These are phyloP conservation scores for Clitocybe nebularis DNA, from an alignment of 1,284 basidiomycete genomes.

Conservation along the genomic window DNA sequence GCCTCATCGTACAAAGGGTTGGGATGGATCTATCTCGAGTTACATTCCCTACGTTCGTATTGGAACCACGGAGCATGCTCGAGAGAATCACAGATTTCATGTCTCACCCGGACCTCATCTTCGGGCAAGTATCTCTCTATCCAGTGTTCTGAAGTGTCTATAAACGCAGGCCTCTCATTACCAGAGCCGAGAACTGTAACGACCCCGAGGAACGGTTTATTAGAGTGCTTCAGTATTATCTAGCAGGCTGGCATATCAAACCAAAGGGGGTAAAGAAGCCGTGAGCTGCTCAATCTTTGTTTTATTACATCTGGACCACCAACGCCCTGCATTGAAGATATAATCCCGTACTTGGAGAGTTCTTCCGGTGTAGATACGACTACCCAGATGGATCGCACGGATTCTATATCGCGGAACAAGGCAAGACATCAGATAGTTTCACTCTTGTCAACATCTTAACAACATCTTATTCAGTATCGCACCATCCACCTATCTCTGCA, in stretches of 20 bases:
- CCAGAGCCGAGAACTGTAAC: conserved; percentile 69
- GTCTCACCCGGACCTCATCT: conserved; percentile 97
- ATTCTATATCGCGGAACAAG: conserved; percentile 98
- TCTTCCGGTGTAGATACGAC: conserved; percentile 94
- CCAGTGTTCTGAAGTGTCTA: neutral
- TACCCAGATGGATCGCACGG: conserved; percentile 90
- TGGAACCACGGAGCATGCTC: conserved; percentile 91
- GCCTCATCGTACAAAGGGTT: conserved; percentile 47
- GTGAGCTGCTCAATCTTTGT: conserved; percentile 30
- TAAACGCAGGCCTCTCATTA: conserved; percentile 6
- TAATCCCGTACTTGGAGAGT: conserved; percentile 96
- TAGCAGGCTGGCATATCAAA: conserved; percentile 99
- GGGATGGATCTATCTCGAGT: conserved; percentile 97
- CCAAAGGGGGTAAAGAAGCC: conserved; percentile 99
- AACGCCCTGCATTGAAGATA: conserved; percentile 52
- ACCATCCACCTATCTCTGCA: conserved; percentile 94
- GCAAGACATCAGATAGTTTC: conserved; percentile 27
- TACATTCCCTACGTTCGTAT: conserved; percentile 91
- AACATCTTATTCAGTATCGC: conserved; percentile 58
- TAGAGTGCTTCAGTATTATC: conserved; percentile 89
- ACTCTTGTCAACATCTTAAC: conserved; percentile 5
- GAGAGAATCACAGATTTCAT: conserved; percentile 99
- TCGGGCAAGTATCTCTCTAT: conserved; percentile 62
- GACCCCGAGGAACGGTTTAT: conserved; percentile 91
- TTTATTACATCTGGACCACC: conserved; percentile 2